Evolutionary conservation across 176 grass and related monocot genomes (phyloP).

Genomic region (Oryza rufipogon): DNA sequence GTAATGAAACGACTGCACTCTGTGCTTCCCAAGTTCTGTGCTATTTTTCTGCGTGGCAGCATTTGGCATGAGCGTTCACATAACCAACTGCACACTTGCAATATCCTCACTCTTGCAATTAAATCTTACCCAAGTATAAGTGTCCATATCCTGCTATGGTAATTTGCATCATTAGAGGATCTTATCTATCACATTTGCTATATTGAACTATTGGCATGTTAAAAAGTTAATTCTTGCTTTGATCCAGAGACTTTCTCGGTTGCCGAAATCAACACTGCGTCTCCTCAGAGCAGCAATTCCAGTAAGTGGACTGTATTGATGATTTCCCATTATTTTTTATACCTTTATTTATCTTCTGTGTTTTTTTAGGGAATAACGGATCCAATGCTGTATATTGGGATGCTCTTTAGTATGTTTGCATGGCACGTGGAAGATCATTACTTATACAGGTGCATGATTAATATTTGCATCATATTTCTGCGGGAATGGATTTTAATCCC

Average conservation of each 20-base stretch:
- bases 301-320: conserved; percentile 49
- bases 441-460: conserved; percentile 73
- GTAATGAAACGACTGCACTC: not conserved
- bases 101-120: conserved; percentile 18
- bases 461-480: conserved; percentile 27
- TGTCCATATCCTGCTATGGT: conserved; percentile 17
- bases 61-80: conserved; percentile 5
- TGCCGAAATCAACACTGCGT: conserved; percentile 77
- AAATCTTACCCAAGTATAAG: conserved; percentile 34
- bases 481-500: too few relatives aligned
- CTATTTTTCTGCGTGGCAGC: conserved; percentile 17
- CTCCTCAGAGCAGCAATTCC: conserved; percentile 83
- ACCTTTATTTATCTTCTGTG: conserved; percentile 32
- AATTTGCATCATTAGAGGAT: conserved; percentile 14
- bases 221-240: conserved; percentile 29
- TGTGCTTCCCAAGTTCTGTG: conserved; percentile 1
- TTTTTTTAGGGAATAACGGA: conserved; percentile 90
- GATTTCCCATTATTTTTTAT: conserved; percentile 20
- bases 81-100: not conserved
- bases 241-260: conserved; percentile 81
- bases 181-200: conserved; percentile 21
- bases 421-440: conserved; percentile 99
- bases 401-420: conserved; percentile 99
- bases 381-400: conserved; percentile 98
- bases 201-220: conserved; percentile 8